Conservation (phyloP, 1,284 basidiomycete species). For the Pholiota adiposa region DNA sequence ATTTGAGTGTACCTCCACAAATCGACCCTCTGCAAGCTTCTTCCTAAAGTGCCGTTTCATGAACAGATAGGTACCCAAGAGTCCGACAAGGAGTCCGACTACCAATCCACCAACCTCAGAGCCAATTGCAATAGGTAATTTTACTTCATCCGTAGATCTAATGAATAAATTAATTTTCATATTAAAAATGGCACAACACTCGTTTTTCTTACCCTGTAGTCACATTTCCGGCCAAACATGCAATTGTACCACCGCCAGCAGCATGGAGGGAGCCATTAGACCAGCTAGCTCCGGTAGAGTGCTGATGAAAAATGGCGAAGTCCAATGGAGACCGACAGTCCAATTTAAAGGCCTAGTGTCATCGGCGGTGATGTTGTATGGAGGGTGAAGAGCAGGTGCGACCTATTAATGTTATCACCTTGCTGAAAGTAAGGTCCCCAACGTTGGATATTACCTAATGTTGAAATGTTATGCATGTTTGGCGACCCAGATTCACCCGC, state of each 20-base stretch:
- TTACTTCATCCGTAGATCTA: conserved; percentile 18
- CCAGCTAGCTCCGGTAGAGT: conserved; percentile 55
- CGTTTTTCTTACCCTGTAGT: conserved; percentile 13
- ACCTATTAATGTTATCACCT: too few relatives aligned
- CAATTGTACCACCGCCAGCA: conserved; percentile 34
- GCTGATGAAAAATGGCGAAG: conserved; percentile 58
- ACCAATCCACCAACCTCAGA: conserved; percentile 47
- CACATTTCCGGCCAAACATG: conserved; percentile 36
- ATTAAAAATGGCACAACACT: neutral
- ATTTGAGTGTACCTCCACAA: conserved; percentile 22
- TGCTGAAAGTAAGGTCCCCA: too few relatives aligned
- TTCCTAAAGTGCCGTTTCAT: conserved; percentile 31
- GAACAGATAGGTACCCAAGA: conserved; percentile 34
- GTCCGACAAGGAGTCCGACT: conserved; percentile 45
- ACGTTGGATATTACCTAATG: too few relatives aligned
- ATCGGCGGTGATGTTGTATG: conserved; percentile 54
- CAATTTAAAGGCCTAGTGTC: conserved; percentile 51
- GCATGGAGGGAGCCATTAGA: conserved; percentile 57
- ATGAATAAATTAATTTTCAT: too few relatives aligned
- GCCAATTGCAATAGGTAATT: conserved; percentile 38
- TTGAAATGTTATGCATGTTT: too few relatives aligned
- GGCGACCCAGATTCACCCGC: too few relatives aligned
- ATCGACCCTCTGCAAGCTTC: conserved; percentile 22
- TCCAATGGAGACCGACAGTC: conserved; percentile 61
- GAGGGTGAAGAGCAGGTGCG: conserved; percentile 63